phyloP scores from a whole-genome alignment of 2,329 filamentous ascomycete genomes.

The Coniochaeta sp. region DNA sequence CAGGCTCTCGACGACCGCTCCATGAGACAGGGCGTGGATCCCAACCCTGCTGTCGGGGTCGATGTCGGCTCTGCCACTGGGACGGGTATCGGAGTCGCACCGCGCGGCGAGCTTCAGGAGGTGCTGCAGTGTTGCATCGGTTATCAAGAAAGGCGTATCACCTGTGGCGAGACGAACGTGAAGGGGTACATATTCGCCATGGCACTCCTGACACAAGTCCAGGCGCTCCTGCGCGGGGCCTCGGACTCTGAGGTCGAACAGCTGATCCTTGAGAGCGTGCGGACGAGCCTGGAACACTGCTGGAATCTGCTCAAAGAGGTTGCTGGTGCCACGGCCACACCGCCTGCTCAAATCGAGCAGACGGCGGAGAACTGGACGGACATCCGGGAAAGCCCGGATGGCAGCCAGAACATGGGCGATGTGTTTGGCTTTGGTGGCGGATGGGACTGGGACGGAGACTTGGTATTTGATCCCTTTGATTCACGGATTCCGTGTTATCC shows the following conservation, averaged over 20 bases:
- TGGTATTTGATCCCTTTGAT: constrained; percentile 21
- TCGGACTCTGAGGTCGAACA: constrained; percentile 21
- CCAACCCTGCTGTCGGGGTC: constrained; percentile 16
- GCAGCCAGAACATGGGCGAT: constrained; percentile 5
- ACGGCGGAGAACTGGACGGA: constrained; percentile 3
- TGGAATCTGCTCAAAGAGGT: constrained; percentile 24
- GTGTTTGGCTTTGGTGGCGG: constrained; percentile 9
- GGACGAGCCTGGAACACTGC: constrained; percentile 17
- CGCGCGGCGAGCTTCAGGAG: constrained; percentile 20
- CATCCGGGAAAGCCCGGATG: constrained; percentile 4
- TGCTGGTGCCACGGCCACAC: constrained; percentile 14
- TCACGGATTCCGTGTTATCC: background rate
- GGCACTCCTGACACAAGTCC: constrained; percentile 26
- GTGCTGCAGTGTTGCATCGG: constrained; percentile 18
- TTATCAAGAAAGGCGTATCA: constrained; percentile 27
- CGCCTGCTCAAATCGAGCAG: background rate
- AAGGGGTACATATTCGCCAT: constrained; percentile 28
- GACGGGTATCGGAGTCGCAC: constrained; percentile 17
- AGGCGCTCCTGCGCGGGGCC: constrained; percentile 20
- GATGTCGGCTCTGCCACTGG: constrained; percentile 8
- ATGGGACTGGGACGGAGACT: constrained; percentile 18
- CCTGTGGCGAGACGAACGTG: constrained; percentile 33
- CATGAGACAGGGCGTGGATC: constrained; percentile 13
- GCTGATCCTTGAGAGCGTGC: constrained; percentile 18
- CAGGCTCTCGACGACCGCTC: constrained; percentile 32